A percentile compares a stretch with the other conserved stretches of the same genome.
Evolutionary conservation across 345 rosid species (phyloP).

Genomic region (Euphorbia lathyris): DNA sequence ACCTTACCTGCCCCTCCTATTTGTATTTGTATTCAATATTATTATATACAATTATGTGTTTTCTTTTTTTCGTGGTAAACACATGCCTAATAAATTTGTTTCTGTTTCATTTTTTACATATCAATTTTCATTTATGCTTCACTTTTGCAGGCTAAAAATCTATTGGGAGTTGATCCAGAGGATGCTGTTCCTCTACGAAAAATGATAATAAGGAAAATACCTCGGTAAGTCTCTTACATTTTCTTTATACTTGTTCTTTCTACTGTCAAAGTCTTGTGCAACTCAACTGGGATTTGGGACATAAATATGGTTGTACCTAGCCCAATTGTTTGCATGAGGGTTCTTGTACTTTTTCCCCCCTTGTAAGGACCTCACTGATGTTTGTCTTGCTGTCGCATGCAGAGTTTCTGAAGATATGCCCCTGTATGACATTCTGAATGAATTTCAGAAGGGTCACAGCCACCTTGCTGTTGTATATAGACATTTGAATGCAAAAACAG

Average conservation of each 20-base stretch:
- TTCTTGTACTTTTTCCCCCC: not conserved
- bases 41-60: not conserved
- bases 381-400: slow-evolving; percentile 16
- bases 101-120: not conserved
- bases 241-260: not conserved
- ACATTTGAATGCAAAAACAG: slow-evolving; percentile 48
- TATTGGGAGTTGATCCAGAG: slow-evolving; percentile 70
- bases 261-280: not conserved
- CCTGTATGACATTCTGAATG: slow-evolving; percentile 83
- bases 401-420: slow-evolving; percentile 91
- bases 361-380: slow-evolving; percentile 5
- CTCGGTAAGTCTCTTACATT: slow-evolving; percentile 45
- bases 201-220: slow-evolving; percentile 87
- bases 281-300: not conserved
- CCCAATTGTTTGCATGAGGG: slow-evolving; percentile 2
- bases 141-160: slow-evolving; percentile 70
- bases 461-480: slow-evolving; percentile 90
- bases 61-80: not conserved
- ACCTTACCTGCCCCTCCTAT: not conserved
- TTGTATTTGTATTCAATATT: too few relatives aligned
- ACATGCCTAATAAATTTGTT: not conserved
- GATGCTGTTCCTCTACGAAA: slow-evolving; percentile 72
- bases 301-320: not conserved
- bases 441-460: slow-evolving; percentile 97
- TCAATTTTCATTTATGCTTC: not conserved